Evolutionary conservation across 2,329 filamentous ascomycete genomes (phyloP), one percentile per base, ranked within the genome.

Genomic region (Aaosphaeria arxii): DNA sequence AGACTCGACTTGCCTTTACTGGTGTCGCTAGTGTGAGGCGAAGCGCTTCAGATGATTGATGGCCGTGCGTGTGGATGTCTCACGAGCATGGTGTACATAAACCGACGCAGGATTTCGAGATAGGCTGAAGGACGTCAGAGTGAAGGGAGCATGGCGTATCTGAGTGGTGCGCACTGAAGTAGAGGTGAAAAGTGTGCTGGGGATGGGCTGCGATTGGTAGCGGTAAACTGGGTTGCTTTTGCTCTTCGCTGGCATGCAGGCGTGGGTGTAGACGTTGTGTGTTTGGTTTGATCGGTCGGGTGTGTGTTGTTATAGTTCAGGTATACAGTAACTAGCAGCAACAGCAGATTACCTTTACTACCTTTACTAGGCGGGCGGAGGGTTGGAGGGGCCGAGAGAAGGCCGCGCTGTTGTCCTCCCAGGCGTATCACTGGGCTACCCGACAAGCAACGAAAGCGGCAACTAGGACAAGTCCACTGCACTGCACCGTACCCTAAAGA

Each of bases 1-100:
- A 45, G 43, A 46, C 47, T 45, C 46, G 46, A 45, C 45, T 30
- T 40, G 33, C 41, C 41, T 43, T 30, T 29, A 43, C 41, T 43
- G 39, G 48, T 51, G 32, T 33, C 42, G 30, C 44, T 45, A 41
- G 56, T 48, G 59, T 48, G 52, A 59, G 62, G 64, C 63, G 59
- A 58, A 60, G 61, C 54, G 41, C 61, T 55, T 66, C 62, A 68
- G 63, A 67, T 62, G 61, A 58, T 60, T 43, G 45, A 50, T 36
- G 42, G 49, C 52, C 54, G 48, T 44, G 59, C 62, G 61, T 60
- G 60, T 60, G 57, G 38, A 59, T 47, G 50, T 53, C 17, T 11
- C 42, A 41, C 40, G 50, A 46, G 52, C 63, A 66, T 67, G 48
- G 53, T 60, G 55, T 9, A 35, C 17, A 9, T 5, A 11, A 41